Conservation (phyloP, 331 rosid genomes). For the Stylosanthes scabra region DNA sequence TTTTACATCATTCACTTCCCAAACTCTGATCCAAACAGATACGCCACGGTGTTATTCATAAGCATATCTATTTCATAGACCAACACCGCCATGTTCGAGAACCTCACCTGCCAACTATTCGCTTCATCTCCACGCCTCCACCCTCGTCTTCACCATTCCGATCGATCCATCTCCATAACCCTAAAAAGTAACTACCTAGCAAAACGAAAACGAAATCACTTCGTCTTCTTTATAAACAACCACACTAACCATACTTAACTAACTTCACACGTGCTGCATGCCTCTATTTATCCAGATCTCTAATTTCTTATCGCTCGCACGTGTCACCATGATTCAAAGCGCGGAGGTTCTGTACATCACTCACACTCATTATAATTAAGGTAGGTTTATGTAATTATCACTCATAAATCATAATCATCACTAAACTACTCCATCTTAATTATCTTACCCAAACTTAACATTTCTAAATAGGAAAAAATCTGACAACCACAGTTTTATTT, state of each 20-base stretch:
- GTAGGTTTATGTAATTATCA: not conserved
- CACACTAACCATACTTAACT: not conserved
- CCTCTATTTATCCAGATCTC: not conserved
- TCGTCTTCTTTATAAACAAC: not conserved
- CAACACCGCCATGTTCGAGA: slow-evolving; percentile 22
- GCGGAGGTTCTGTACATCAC: not conserved
- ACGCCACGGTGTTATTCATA: too few relatives aligned
- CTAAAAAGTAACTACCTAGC: not conserved
- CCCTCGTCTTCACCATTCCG: slow-evolving; percentile 35
- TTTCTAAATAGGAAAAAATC: too few relatives aligned
- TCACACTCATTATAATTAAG: too few relatives aligned
- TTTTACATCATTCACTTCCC: too few relatives aligned
- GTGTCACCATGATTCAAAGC: not conserved
- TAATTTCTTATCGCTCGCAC: not conserved
- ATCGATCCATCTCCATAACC: slow-evolving; percentile 23
- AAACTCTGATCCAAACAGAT: too few relatives aligned
- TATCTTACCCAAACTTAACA: not conserved
- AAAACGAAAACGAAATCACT: too few relatives aligned
- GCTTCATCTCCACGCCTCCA: slow-evolving; percentile 38
- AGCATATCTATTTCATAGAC: not conserved
- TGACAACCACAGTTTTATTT: too few relatives aligned
- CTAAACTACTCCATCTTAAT: not conserved
- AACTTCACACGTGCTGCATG: not conserved
- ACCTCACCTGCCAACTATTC: slow-evolving; percentile 31
- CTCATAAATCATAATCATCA: too few relatives aligned